These are phyloP conservation scores for Knoxdaviesia proteae DNA, from an alignment of 2,329 filamentous ascomycete species.

Conservation along the genomic window DNA sequence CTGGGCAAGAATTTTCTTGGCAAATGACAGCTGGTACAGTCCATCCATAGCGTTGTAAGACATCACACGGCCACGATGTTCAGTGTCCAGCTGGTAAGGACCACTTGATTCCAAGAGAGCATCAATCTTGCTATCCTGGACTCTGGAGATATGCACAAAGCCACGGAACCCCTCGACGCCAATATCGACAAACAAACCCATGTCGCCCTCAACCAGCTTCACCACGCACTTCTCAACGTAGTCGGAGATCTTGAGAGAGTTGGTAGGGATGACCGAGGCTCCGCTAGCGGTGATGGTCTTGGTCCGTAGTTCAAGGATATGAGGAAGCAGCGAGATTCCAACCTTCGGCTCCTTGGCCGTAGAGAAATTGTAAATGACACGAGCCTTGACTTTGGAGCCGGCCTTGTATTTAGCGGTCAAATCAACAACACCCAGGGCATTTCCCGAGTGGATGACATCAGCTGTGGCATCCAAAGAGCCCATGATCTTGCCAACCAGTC, in stretches of 20 bases:
- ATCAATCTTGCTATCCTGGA: slow-evolving; percentile 81
- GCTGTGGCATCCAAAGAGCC: slow-evolving; percentile 80
- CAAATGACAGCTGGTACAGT: slow-evolving; percentile 65
- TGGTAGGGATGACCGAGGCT: slow-evolving; percentile 26
- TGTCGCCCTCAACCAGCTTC: slow-evolving; percentile 54
- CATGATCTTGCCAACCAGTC: slow-evolving; percentile 79
- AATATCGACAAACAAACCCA: slow-evolving; percentile 64
- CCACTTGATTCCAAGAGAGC: slow-evolving; percentile 57
- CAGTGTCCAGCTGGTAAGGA: slow-evolving; percentile 55
- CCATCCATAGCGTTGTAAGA: slow-evolving; percentile 79
- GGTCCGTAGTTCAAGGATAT: slow-evolving; percentile 44
- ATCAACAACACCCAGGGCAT: slow-evolving; percentile 45
- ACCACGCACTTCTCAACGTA: slow-evolving; percentile 62
- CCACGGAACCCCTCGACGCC: slow-evolving; percentile 45
- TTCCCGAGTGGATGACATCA: slow-evolving; percentile 74
- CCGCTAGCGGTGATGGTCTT: slow-evolving; percentile 19
- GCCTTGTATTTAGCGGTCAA: slow-evolving; percentile 62
- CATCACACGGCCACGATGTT: slow-evolving; percentile 62
- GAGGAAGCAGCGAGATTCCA: slow-evolving; percentile 73
- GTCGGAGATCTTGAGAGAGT: slow-evolving; percentile 48
- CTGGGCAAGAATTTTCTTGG: slow-evolving; percentile 66
- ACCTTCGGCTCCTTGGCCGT: slow-evolving; percentile 61
- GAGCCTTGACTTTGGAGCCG: slow-evolving; percentile 64
- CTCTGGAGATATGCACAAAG: slow-evolving; percentile 84
- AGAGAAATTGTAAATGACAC: slow-evolving; percentile 76